Evolutionary conservation across 148 eudicot genomes (phyloP).

Genomic region (Camellia lanceoleosa): DNA sequence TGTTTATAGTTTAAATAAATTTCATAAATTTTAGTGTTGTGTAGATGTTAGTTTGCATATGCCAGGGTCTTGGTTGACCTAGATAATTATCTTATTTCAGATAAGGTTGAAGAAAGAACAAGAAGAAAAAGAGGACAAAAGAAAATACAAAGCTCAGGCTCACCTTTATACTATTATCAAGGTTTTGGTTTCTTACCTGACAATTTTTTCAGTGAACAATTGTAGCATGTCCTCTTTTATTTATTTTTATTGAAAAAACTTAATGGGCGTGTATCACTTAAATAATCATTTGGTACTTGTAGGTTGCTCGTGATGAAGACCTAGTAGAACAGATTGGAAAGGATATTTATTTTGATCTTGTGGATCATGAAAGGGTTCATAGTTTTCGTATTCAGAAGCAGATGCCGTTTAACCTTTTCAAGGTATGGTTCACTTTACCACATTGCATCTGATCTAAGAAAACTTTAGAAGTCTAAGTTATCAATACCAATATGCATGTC

Average conservation of each 20-base stretch:
- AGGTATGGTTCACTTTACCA: constrained; percentile 40
- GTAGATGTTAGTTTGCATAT: not conserved
- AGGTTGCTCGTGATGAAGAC: constrained; percentile 90
- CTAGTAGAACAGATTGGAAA: constrained; percentile 70
- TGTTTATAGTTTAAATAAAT: constrained; percentile 7
- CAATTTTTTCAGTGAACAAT: not conserved
- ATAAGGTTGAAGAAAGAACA: constrained; percentile 70
- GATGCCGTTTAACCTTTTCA: constrained; percentile 60
- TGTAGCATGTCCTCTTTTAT: not conserved
- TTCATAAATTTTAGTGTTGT: not conserved
- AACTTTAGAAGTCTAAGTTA: not conserved
- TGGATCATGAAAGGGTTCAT: constrained; percentile 76
- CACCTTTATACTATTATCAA: constrained; percentile 82
- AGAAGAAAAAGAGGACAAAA: constrained; percentile 79
- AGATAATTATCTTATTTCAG: constrained; percentile 33
- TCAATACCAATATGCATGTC: not conserved
- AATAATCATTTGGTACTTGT: constrained; percentile 4
- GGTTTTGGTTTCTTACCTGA: constrained; percentile 34
- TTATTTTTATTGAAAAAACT: not conserved
- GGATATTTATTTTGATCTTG: constrained; percentile 84
- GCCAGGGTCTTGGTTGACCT: not conserved
- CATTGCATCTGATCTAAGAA: not conserved
- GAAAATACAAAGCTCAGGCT: constrained; percentile 80
- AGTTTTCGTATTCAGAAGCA: constrained; percentile 76
- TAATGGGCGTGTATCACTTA: constrained; percentile 4